Evolutionary conservation across 352 stramenopile species (phyloP).

Genomic region (Plasmopara halstedii): DNA sequence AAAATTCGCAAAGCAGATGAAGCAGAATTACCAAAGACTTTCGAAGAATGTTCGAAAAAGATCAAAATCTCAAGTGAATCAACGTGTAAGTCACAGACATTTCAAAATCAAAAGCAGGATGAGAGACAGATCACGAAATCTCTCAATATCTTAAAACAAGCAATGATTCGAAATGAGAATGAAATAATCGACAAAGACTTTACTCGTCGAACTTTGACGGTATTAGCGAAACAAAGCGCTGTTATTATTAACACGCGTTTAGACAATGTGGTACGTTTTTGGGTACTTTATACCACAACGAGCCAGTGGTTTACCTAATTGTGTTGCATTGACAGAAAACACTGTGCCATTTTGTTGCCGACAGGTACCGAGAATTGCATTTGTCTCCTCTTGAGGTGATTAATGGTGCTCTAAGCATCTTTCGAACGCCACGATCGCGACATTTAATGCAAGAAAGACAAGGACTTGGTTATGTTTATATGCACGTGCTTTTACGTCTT

Average conservation of each 20-base stretch:
- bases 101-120: too few species aligned
- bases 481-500: conserved; percentile 17
- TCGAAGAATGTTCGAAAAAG: too few species aligned
- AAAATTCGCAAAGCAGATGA: too few species aligned
- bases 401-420: conserved; percentile 17
- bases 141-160: conserved; percentile 21
- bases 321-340: conserved; percentile 6
- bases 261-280: conserved; percentile 24
- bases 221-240: conserved; percentile 25
- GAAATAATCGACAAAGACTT: conserved; percentile 26
- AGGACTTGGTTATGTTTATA: conserved; percentile 20
- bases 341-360: conserved; percentile 16
- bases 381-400: conserved; percentile 19
- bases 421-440: conserved; percentile 20
- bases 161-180: conserved; percentile 13
- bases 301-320: background rate
- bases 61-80: too few species aligned
- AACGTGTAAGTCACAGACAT: too few species aligned
- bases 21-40: too few species aligned
- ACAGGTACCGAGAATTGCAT: conserved; percentile 10
- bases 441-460: conserved; percentile 16
- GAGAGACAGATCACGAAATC: conserved; percentile 16
- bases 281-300: background rate
- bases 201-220: conserved; percentile 25
- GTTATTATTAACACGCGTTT: conserved; percentile 14